Percentiles rank a stretch among this genome's conserved stretches.
Conservation (phyloP, 768 basidiomycete genomes). For the Podaxis sp. region DNA sequence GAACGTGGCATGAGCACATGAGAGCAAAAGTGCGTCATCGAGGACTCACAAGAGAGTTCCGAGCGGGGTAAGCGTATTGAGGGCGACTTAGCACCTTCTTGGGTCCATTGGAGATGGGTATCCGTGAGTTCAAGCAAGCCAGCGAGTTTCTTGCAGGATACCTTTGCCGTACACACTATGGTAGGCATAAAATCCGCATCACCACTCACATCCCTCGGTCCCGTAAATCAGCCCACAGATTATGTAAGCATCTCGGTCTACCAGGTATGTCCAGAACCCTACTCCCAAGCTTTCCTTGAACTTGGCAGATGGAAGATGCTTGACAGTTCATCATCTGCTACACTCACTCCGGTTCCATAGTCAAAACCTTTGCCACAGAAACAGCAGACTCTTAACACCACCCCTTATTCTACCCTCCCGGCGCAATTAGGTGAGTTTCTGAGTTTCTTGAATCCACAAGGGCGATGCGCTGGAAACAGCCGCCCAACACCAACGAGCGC, state of each 20-base stretch:
- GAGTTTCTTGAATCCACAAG: too few relatives aligned
- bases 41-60: slow-evolving; percentile 60
- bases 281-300: too few relatives aligned
- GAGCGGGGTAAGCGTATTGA: slow-evolving; percentile 61
- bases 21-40: slow-evolving; percentile 16
- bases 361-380: too few relatives aligned
- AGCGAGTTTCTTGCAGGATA: slow-evolving; percentile 80
- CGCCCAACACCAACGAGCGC: too few relatives aligned
- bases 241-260: slow-evolving; percentile 24
- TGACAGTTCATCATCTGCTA: too few relatives aligned
- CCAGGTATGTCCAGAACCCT: neutral
- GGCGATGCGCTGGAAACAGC: too few relatives aligned
- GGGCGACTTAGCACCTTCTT: slow-evolving; percentile 65
- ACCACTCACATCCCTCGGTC: slow-evolving; percentile 1
- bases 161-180: slow-evolving; percentile 69
- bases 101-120: slow-evolving; percentile 76
- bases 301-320: too few relatives aligned
- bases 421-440: too few relatives aligned
- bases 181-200: slow-evolving; percentile 51
- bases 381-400: too few relatives aligned
- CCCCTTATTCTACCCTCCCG: too few relatives aligned
- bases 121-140: slow-evolving; percentile 78
- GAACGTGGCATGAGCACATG: slow-evolving; percentile 16
- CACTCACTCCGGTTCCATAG: too few relatives aligned
- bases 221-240: slow-evolving; percentile 19